Percentiles rank a stretch among this genome's conserved stretches.
Conservation (phyloP, 2,329 filamentous ascomycete species). For the Claviceps africana region DNA sequence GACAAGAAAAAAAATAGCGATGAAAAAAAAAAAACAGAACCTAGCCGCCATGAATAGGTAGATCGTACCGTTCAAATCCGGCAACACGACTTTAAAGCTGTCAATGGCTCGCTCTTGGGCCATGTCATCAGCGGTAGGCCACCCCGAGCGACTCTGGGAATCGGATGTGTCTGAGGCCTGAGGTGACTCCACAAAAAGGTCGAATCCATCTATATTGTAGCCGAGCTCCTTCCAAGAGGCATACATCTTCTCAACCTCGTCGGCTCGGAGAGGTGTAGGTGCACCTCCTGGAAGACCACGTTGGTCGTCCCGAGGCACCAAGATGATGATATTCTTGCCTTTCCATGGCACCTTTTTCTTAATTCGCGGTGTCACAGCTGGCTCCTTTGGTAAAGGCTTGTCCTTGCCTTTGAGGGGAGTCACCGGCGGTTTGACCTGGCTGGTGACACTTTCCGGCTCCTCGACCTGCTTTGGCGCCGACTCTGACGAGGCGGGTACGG, state of each 20-base stretch:
- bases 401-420: constrained; percentile 23
- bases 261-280: constrained; percentile 38
- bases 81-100: constrained; percentile 50
- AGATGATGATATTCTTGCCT: constrained; percentile 59
- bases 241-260: constrained; percentile 48
- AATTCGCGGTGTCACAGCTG: constrained; percentile 36
- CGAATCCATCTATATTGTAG: constrained; percentile 55
- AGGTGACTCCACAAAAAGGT: constrained; percentile 37
- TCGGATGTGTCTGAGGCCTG: constrained; percentile 25
- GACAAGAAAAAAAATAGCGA: neutral
- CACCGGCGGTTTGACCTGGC: constrained; percentile 15
- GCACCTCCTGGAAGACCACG: constrained; percentile 43
- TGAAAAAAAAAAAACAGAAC: neutral
- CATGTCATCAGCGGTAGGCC: constrained; percentile 50
- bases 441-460: constrained; percentile 11
- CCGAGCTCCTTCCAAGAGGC: constrained; percentile 54
- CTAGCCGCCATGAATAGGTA: neutral
- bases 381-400: constrained; percentile 24
- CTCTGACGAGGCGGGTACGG: neutral
- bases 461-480: neutral
- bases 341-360: constrained; percentile 65
- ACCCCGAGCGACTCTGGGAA: constrained; percentile 53
- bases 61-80: constrained; percentile 47
- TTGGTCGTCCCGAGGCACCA: constrained; percentile 53
- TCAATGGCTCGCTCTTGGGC: constrained; percentile 37